Evolutionary conservation across 2,329 filamentous ascomycete species (phyloP).

Genomic region (Monilinia fructicola): DNA sequence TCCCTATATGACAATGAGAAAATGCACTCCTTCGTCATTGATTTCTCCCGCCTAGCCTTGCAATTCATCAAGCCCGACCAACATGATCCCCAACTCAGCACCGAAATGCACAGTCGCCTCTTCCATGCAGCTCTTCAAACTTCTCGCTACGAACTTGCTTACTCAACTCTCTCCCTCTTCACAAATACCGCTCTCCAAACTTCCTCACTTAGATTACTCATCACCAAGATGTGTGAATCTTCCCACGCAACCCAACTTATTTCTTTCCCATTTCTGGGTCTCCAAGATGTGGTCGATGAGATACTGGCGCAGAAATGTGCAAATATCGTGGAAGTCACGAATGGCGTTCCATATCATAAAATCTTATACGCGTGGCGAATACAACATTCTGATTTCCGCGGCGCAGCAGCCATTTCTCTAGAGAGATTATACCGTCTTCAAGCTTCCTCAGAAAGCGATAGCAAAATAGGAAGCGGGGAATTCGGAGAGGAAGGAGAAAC

Average conservation of each 20-base stretch:
- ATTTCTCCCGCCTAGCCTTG: slow-evolving; percentile 76
- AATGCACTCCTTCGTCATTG: slow-evolving; percentile 76
- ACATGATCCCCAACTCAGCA: slow-evolving; percentile 46
- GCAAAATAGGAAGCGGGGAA: slow-evolving; percentile 50
- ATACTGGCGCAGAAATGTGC: slow-evolving; percentile 72
- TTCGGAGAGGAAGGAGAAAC: slow-evolving; percentile 60
- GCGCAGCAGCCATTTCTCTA: slow-evolving; percentile 63
- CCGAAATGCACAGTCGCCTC: slow-evolving; percentile 76
- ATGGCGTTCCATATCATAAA: slow-evolving; percentile 74
- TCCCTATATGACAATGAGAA: slow-evolving; percentile 76
- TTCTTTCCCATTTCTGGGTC: slow-evolving; percentile 72
- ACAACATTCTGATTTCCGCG: slow-evolving; percentile 82
- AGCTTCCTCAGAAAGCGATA: slow-evolving; percentile 58
- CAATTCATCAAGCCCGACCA: slow-evolving; percentile 50
- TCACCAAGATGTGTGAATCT: slow-evolving; percentile 68
- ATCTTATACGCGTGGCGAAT: slow-evolving; percentile 91
- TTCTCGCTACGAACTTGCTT: slow-evolving; percentile 78
- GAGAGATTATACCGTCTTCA: slow-evolving; percentile 64
- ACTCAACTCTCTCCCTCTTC: slow-evolving; percentile 73
- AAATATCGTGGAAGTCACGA: slow-evolving; percentile 63
- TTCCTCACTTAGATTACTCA: slow-evolving; percentile 68
- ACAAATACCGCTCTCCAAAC: slow-evolving; percentile 69
- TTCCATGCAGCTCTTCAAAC: slow-evolving; percentile 81
- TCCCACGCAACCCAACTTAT: slow-evolving; percentile 67
- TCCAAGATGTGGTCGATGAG: slow-evolving; percentile 76